Conservation (phyloP, 257 asterid species). For the Solanum tarijense region DNA sequence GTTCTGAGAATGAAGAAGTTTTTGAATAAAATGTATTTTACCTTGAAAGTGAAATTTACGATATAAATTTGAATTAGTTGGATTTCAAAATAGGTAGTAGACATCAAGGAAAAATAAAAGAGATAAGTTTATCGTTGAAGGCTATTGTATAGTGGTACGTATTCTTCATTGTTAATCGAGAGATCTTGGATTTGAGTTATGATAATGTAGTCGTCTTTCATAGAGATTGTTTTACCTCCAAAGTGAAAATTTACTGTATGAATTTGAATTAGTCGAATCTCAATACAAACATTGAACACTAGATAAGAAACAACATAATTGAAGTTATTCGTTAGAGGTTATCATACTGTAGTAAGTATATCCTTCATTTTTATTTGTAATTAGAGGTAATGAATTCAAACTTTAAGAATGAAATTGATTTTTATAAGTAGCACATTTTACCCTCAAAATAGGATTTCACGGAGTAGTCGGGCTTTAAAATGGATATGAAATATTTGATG, state of each 20-base stretch:
- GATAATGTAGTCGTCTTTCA: neutral
- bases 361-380: neutral
- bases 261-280: neutral
- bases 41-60: neutral
- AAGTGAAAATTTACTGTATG: neutral
- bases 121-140: neutral
- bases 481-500: accelerated
- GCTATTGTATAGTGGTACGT: neutral
- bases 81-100: accelerated
- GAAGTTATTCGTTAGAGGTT: neutral
- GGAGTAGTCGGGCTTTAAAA: neutral
- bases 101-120: neutral
- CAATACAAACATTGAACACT: neutral
- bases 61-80: neutral
- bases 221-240: neutral
- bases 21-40: neutral
- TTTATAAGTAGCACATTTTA: neutral
- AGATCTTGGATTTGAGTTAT: neutral
- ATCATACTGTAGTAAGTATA: neutral
- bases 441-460: neutral
- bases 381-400: neutral
- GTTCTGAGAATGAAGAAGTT: neutral
- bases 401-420: neutral
- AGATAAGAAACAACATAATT: neutral
- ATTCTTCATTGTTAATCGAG: neutral